Evolutionary conservation across 106 monocot species (phyloP), one percentile per base, ranked within the genome.

Genomic region (Narthecium ossifragum): DNA sequence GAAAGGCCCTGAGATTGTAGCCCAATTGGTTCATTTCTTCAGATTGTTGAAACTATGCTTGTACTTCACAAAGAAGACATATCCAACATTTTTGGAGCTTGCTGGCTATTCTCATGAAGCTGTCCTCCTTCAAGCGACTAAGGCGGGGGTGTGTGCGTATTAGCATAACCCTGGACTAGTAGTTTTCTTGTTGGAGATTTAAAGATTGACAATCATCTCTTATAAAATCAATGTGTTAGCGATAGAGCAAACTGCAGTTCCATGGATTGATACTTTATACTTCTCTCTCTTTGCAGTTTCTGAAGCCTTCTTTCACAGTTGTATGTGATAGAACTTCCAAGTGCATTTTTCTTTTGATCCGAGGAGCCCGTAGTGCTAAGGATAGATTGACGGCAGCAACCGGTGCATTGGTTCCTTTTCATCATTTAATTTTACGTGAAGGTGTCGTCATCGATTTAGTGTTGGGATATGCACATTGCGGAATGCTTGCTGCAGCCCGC

Each of bases 391-490:
- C 84, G 4, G 84, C 84, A 22, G 78, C 65, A 45, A 84, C 70
- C 53, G 84, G 75, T 46, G 66, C 66, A 32, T 74, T 84, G 45
- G 79, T 84, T 24, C 84, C 84, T 34, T 84, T 84, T 41, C 75
- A 72, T 57, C 74, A 79, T 61, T 75, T 71, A 9, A 46, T 75
- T 43, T 60, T 79, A 46, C 63, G 72, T 53, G 71, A 84, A 53
- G 75, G 68, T 41, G 75, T 70, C 40, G 71, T 75, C 10, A 64
- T 29, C 46, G 71, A 70, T 25, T 45, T 79, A 56, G 75, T 84
- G 6, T 37, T 79, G 40, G 84, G 84, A 1, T 79, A 84, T 71
- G 84, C 84, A 48, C 84, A 84, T 34, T 79, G 78, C 71, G 84
- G 84, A 12, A 84, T 84, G 84, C 70, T 79, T 67, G 78, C 59